Conservation (phyloP, 176 grass and related monocot species). For the Avena atlantica region DNA sequence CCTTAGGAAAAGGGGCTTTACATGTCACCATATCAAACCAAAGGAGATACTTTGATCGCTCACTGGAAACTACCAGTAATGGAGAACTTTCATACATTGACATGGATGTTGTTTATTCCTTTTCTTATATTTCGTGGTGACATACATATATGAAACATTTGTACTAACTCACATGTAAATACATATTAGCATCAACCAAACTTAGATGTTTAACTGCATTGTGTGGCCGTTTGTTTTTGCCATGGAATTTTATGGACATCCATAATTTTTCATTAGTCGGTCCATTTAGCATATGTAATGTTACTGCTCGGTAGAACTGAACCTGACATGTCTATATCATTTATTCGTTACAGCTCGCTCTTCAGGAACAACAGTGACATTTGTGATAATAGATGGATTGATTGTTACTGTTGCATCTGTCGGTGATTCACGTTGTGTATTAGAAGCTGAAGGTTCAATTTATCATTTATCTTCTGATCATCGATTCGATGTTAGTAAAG, state of each 20-base stretch:
- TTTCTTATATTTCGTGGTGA: not conserved
- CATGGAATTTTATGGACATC: not conserved
- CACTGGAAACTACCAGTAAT: conserved; percentile 8
- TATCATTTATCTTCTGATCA: conserved; percentile 90
- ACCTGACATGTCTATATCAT: conserved; percentile 8
- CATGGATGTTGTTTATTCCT: conserved; percentile 15
- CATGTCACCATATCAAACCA: not conserved
- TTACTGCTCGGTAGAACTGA: not conserved
- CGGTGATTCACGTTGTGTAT: conserved; percentile 87
- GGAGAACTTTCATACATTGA: conserved; percentile 30
- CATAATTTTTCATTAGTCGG: not conserved
- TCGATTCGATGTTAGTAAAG: conserved; percentile 83
- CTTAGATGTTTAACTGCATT: not conserved
- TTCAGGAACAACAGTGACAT: conserved; percentile 92
- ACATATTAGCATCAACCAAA: conserved; percentile 3
- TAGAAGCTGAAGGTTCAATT: conserved; percentile 89
- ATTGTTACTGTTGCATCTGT: conserved; percentile 86
- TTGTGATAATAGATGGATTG: conserved; percentile 93
- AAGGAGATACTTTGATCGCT: not conserved
- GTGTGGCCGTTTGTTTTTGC: not conserved
- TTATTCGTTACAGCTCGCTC: conserved; percentile 63
- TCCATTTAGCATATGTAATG: conserved; percentile 13
- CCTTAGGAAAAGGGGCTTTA: not conserved
- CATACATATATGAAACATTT: not conserved
- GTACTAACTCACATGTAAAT: not conserved